Base-by-base conservation (phyloP, 306 rosid genomes). In the Glycine soja region DNA sequence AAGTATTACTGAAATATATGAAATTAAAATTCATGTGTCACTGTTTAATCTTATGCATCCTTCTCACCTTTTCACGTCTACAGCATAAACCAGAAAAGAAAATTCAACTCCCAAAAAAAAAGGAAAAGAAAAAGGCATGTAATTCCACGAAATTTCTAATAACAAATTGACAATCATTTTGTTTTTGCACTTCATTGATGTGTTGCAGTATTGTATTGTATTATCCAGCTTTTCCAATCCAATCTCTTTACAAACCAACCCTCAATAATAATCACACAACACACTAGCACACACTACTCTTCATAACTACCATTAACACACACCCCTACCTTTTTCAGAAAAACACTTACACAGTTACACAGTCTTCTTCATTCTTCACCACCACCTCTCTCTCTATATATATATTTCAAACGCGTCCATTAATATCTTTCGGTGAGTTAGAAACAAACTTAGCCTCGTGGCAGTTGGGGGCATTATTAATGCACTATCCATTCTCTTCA, bases 351-450 rank as follows among this genome's bases (percentile, higher is more conserved):
- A 81, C 70, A 59, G 9, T 8, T 1, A 47, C 69, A 15, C 76
- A 14, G 24, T 81, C 19, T 11, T 42, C 46, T 53, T 53, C 58
- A 53, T 0, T 63, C 43, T 38, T 38, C 30, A 24, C 0, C 10
- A 54, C 67, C 47, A 54, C 72, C 76, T 59, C 67, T 64, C 48
- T 63, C 10, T 54, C 18, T 58, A 2, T 58, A 6, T 24, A 24
- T 24, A 24, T 56, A 58, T 62, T 13, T 50, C 67, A 79, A 75
- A 67, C 15, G 68, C n/a, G 14, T 16, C 8, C 74, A 69, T 69
- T 18, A 69, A 69, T 69, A 19, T 16, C 75, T 82, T 81, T 85
- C 82, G 86, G 90, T 80, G 92, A 63, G 78, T 82, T 77, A 76
- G 85, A 82, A 64, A 61, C 82, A 82, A 63, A 70, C 80, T 9